Percentiles rank a stretch among this genome's conserved stretches.
These are phyloP conservation scores for Phragmites australis DNA, from an alignment of 176 grass and related monocot genomes.

Conservation along the genomic window DNA sequence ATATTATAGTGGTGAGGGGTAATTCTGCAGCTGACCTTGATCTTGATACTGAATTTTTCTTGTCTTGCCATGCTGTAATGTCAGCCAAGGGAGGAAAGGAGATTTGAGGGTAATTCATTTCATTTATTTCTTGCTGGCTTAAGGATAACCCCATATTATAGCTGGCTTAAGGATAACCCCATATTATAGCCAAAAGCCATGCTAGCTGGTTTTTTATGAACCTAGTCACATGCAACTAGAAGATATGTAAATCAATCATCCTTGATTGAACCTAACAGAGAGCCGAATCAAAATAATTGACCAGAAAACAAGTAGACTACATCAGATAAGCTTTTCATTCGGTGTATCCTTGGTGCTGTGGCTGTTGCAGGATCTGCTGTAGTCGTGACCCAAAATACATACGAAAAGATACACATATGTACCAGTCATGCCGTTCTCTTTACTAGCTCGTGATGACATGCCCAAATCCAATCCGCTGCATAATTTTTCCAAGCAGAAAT, in stretches of 20 bases:
- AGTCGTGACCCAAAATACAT: neutral
- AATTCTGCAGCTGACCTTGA: neutral
- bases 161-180: neutral
- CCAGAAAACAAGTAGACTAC: neutral
- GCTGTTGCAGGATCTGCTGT: neutral
- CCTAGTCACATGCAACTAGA: neutral
- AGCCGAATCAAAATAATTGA: neutral
- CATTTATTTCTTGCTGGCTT: constrained; percentile 3
- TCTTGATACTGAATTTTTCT: neutral
- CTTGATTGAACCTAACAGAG: neutral
- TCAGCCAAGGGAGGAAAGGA: constrained; percentile 1
- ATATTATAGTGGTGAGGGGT: neutral
- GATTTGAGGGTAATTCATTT: neutral
- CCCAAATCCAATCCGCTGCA: neutral
- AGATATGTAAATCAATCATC: neutral
- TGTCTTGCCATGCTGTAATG: neutral
- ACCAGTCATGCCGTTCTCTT: neutral
- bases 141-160: neutral
- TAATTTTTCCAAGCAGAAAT: neutral
- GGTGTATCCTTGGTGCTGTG: neutral
- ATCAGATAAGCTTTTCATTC: neutral
- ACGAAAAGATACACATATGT: neutral
- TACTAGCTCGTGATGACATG: neutral
- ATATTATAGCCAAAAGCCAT: neutral
- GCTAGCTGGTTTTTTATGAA: neutral